A percentile compares a stretch with the other conserved stretches of the same genome.
Conservation (phyloP, 2,329 filamentous ascomycete species). For the Alternaria atra region DNA sequence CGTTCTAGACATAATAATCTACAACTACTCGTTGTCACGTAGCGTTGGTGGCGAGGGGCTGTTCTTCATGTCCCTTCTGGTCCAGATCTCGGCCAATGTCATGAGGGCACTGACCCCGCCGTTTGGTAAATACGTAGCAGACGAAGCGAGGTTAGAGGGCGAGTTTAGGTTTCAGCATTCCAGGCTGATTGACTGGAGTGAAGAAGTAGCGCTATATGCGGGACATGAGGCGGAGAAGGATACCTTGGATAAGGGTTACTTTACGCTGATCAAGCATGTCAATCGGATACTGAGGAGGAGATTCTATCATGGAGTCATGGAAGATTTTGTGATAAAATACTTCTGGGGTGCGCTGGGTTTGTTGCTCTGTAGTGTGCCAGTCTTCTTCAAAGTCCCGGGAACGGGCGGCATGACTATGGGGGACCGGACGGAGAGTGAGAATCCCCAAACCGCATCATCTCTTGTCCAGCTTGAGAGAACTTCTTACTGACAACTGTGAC, state of each 20-base stretch:
- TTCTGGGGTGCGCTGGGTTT: slow-evolving; percentile 96
- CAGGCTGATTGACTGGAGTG: slow-evolving; percentile 91
- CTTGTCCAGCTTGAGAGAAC: not conserved
- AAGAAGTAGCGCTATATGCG: slow-evolving; percentile 91
- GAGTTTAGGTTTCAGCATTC: slow-evolving; percentile 97
- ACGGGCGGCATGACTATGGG: slow-evolving; percentile 66
- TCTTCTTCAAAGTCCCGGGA: slow-evolving; percentile 92
- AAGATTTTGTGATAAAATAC: slow-evolving; percentile 99
- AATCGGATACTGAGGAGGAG: slow-evolving; percentile 90
- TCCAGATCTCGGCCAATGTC: slow-evolving; percentile 89
- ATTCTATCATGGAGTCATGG: slow-evolving; percentile 99
- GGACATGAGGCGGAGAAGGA: slow-evolving; percentile 96
- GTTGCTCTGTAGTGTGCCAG: slow-evolving; percentile 89
- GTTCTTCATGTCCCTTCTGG: slow-evolving; percentile 92
- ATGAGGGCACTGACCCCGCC: slow-evolving; percentile 96
- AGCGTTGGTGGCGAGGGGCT: slow-evolving; percentile 96
- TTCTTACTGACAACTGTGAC: slow-evolving; percentile 12
- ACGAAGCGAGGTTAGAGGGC: slow-evolving; percentile 92
- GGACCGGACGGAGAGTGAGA: slow-evolving; percentile 69
- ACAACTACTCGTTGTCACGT: slow-evolving; percentile 91
- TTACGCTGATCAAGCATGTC: slow-evolving; percentile 98
- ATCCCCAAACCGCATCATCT: not conserved
- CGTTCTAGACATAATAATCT: slow-evolving; percentile 92
- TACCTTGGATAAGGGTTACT: slow-evolving; percentile 96
- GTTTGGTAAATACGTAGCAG: slow-evolving; percentile 96